Base-by-base conservation (phyloP, 2,329 filamentous ascomycete species). In the Drechslera avenae region DNA sequence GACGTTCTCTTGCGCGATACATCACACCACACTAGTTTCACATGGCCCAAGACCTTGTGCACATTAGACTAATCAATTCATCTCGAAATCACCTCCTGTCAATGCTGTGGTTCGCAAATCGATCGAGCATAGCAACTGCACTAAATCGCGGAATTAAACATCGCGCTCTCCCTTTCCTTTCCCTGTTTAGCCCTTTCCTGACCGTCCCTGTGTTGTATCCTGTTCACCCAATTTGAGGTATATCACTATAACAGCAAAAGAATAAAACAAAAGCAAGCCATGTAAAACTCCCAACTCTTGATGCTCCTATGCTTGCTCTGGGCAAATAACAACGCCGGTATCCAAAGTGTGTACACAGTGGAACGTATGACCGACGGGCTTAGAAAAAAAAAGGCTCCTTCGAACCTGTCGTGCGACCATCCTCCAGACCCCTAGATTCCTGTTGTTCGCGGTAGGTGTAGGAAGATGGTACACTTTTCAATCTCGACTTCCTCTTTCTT, bases 381-480 rank as follows among this genome's bases (percentile, higher is more conserved):
- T 19, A 2, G 12, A 36, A 21, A 13, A 21, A 13, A 21, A 13
- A 12, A 3, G 21, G 14, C 14, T 32, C 19, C 9, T 30, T 26
- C 19, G 4, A n/a, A 21, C 13, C 28, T 26, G n/a, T 34, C 14
- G n/a, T 7, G 2, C n/a, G n/a, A n/a, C 17, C 21, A 2, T 30
- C 45, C 9, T 39, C 44, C 7, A 36, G 16, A 43, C 33, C 13
- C 21, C 52, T 65, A 65, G 26, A 61, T 61, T 36, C 40, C 59
- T 30, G 59, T 59, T 31, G 59, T 50, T 41, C 67, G 82, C 71
- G 85, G 73, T 62, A 95, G 74, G 72, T 94, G 88, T 54, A 88
- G 82, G 73, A 89, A 89, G 21, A 94, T 79, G 1, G 85, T 90
- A 50, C 91, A 81, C 62, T 87, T 88, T 76, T 97, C 91, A 56